Evolutionary conservation across 2,329 filamentous ascomycete species (phyloP).

Genomic region (Sordariomycetes sp.): DNA sequence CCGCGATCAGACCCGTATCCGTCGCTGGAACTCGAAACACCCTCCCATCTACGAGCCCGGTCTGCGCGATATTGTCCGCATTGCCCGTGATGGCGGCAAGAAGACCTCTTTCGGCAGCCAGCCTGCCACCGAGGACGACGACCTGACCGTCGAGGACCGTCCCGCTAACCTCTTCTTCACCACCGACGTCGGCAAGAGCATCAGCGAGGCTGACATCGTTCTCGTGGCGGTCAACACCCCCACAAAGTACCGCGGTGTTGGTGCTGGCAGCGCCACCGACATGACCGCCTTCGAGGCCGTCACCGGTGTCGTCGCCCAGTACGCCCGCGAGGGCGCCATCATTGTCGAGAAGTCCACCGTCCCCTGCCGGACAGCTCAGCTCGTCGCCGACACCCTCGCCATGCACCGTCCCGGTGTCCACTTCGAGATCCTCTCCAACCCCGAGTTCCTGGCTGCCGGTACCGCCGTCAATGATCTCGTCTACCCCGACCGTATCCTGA

Average conservation of each 20-base stretch:
- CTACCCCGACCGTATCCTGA: conserved; percentile 63
- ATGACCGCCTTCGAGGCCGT: conserved; percentile 65
- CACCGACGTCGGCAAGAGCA: conserved; percentile 51
- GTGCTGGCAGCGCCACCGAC: conserved; percentile 63
- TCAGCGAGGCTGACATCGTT: conserved; percentile 62
- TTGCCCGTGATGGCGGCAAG: conserved; percentile 50
- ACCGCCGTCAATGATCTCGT: conserved; percentile 66
- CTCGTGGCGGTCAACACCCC: conserved; percentile 74
- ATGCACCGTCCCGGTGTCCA: conserved; percentile 51
- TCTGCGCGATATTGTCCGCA: conserved; percentile 56
- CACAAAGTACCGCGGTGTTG: conserved; percentile 61
- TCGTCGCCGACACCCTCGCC: conserved; percentile 55
- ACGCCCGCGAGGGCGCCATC: conserved; percentile 58
- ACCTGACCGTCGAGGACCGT: conserved; percentile 31
- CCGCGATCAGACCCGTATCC: conserved; percentile 54
- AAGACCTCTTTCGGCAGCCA: conserved; percentile 30
- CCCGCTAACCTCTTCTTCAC: conserved; percentile 66
- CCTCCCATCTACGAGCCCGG: conserved; percentile 72
- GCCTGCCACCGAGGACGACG: conserved; percentile 18
- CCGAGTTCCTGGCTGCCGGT: conserved; percentile 72
- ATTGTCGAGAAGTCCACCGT: conserved; percentile 79
- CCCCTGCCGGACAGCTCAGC: conserved; percentile 63
- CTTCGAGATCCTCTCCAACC: conserved; percentile 74
- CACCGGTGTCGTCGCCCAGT: conserved; percentile 55
- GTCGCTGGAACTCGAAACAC: conserved; percentile 63